Conservation (phyloP, 1,139 yeast genomes). For the Zygoascus sp. region DNA sequence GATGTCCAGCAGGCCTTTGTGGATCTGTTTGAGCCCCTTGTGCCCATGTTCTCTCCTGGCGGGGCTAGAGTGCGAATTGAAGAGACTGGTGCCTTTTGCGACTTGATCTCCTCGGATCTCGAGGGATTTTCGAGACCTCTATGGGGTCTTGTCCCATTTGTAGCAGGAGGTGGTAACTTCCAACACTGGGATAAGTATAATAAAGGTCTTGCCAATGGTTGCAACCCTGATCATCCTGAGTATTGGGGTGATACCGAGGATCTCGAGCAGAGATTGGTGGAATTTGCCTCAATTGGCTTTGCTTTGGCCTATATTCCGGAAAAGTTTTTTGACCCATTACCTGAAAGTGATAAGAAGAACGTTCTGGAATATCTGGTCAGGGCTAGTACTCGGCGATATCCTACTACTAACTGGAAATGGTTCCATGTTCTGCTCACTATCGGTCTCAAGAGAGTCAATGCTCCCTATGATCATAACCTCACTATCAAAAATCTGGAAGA, state of each 20-base stretch:
- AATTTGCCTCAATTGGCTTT: conserved; percentile 34
- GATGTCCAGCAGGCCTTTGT: conserved; percentile 21
- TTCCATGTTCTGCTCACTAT: conserved; percentile 32
- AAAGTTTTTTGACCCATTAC: conserved; percentile 32
- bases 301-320: conserved; percentile 29
- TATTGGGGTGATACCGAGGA: conserved; percentile 33
- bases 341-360: conserved; percentile 23
- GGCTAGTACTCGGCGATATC: conserved; percentile 25
- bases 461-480: conserved; percentile 21
- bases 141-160: conserved; percentile 34
- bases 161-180: conserved; percentile 31
- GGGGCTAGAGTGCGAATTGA: conserved; percentile 24
- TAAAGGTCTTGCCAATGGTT: conserved; percentile 31
- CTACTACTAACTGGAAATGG: conserved; percentile 32
- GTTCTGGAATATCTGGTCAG: conserved; percentile 24
- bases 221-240: conserved; percentile 31
- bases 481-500: conserved; percentile 26
- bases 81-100: conserved; percentile 26
- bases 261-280: conserved; percentile 32
- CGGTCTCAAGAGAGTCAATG: conserved; percentile 31
- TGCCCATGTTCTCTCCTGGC: conserved; percentile 21
- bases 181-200: conserved; percentile 24
- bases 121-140: conserved; percentile 34
- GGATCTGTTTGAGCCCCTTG: conserved; percentile 22
- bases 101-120: conserved; percentile 26